Evolutionary conservation across 129 eudicot species (phyloP), one percentile per base, ranked within the genome.

Genomic region (Arctium minus): DNA sequence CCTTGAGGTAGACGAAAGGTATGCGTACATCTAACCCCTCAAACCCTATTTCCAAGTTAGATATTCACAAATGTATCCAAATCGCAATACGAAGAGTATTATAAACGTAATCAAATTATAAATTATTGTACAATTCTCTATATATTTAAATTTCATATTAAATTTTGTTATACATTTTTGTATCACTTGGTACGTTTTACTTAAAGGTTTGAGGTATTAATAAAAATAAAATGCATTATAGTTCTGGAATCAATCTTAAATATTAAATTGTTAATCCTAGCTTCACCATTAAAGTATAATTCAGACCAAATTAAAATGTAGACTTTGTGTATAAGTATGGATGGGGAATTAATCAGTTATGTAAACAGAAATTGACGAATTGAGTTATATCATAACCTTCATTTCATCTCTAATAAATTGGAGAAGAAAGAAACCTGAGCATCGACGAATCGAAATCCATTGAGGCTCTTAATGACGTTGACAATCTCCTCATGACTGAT

Each of bases 401-500:
- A 18, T 36, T 56, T 60, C 74, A 11, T 31, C 50, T 72, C 6
- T 12, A 12, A 72, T 2, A n/a, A 50, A 77, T 8, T 9, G 33
- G 53, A 83, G 8, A 17, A 73, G 37, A 64, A 62, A 40, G 8
- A 38, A 18, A 96, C 99, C 98, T 89, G 88, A 37, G 98, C 98
- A 17, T 86, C 88, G 29, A 96, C 96, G 69, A 83, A 86, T 30
- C 87, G 76, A 82, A 85, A 89, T 0, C 92, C 99, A 69, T 81
- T 83, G 85, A 96, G 96, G 38, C 98, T 91, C 79, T 88, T 93
- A 70, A 91, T 86, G 83, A 86, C 88, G 78, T 96, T 96, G 76
- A 93, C 97, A 73, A 93, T 84, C 39, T 92, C 98, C 1, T 96
- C 94, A 70, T 96, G 99, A 73, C 72, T 85, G 79, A 96, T 65